Conservation (phyloP, 2,329 filamentous ascomycete genomes). For the Colletotrichum sp. region DNA sequence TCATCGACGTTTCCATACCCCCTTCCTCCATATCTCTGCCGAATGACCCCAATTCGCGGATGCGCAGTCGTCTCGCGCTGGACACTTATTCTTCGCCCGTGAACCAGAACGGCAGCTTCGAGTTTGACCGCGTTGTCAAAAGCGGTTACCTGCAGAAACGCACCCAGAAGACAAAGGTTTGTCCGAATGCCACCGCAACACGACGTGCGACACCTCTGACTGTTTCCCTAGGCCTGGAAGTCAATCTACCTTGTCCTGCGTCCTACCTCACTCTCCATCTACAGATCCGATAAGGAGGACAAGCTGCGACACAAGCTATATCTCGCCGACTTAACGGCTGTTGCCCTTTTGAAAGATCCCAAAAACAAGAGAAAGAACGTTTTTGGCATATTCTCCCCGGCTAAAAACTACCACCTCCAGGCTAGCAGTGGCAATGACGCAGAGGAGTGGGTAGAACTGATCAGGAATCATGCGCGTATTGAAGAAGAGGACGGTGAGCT, state of each 20-base stretch:
- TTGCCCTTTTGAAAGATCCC: conserved; percentile 85
- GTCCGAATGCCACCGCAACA: conserved; percentile 11
- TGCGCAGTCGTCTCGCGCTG: conserved; percentile 53
- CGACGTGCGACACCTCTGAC: background rate
- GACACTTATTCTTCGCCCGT: conserved; percentile 78
- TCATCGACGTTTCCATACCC: conserved; percentile 26
- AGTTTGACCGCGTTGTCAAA: conserved; percentile 93
- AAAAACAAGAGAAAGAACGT: conserved; percentile 87
- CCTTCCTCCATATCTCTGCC: conserved; percentile 20
- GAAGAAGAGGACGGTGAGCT: conserved; percentile 90
- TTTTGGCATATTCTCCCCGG: conserved; percentile 91
- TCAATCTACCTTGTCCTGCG: conserved; percentile 86
- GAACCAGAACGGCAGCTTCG: conserved; percentile 94
- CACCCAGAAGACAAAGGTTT: conserved; percentile 91
- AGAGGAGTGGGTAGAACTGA: conserved; percentile 83
- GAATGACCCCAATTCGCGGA: conserved; percentile 29
- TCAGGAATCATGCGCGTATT: conserved; percentile 80
- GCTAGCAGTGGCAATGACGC: conserved; percentile 76
- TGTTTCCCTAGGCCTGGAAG: conserved; percentile 78
- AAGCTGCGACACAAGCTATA: conserved; percentile 88
- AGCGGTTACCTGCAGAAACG: conserved; percentile 85
- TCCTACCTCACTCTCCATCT: conserved; percentile 88
- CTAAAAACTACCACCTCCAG: conserved; percentile 90
- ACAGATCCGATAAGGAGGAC: conserved; percentile 89
- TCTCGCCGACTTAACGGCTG: conserved; percentile 88